phyloP scores from a whole-genome alignment of 345 rosid genomes.

The Hibiscus tridactylites region DNA sequence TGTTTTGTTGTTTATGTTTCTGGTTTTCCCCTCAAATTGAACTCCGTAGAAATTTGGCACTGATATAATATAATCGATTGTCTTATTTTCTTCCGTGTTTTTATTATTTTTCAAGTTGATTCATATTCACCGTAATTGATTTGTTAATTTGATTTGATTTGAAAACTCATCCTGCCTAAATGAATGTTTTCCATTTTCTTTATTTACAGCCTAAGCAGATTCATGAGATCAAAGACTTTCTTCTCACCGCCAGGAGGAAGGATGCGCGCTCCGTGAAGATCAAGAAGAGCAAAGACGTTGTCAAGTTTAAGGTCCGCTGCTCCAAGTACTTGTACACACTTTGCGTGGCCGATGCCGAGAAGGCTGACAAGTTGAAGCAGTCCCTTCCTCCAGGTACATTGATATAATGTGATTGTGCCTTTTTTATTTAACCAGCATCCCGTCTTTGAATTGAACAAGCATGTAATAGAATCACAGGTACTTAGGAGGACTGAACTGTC shows the following conservation, averaged over 20 bases:
- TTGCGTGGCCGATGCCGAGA: slow-evolving; percentile 75
- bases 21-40: not conserved
- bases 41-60: not conserved
- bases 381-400: slow-evolving; percentile 88
- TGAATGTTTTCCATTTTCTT: not conserved
- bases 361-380: slow-evolving; percentile 92
- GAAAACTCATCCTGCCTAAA: not conserved
- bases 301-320: slow-evolving; percentile 94
- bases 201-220: slow-evolving; percentile 76
- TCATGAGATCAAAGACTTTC: slow-evolving; percentile 94
- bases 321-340: slow-evolving; percentile 89
- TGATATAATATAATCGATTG: not conserved
- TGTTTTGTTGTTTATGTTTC: not conserved
- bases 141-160: not conserved
- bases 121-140: not conserved
- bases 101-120: not conserved
- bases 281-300: slow-evolving; percentile 73
- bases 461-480: too few species aligned
- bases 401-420: not conserved
- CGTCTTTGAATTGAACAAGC: too few species aligned
- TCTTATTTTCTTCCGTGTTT: not conserved
- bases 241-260: slow-evolving; percentile 89
- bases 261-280: slow-evolving; percentile 89
- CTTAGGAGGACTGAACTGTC: too few species aligned
- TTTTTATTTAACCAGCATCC: not conserved